Percentiles rank a stretch among this genome's conserved stretches.
Conservation (phyloP, 2,329 filamentous ascomycete species). For the Tolypocladium nubicola region DNA sequence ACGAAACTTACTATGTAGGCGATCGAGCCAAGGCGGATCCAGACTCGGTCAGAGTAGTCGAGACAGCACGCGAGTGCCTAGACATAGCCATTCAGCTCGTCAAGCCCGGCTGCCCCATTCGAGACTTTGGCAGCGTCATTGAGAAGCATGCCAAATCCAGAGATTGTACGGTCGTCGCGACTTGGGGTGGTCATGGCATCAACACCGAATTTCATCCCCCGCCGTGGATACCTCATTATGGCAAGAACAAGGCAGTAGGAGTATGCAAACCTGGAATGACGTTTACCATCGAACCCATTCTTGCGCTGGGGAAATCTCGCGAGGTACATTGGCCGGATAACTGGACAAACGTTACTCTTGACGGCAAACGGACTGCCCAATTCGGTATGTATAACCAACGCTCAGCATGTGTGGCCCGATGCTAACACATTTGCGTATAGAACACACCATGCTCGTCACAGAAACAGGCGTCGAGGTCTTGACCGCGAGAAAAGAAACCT, state of each 20-base stretch:
- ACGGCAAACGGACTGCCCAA: conserved; percentile 84
- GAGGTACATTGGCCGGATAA: conserved; percentile 98
- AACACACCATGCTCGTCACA: conserved; percentile 77
- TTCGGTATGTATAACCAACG: conserved; percentile 51
- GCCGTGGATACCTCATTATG: conserved; percentile 93
- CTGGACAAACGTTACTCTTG: conserved; percentile 91
- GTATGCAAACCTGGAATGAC: conserved; percentile 94
- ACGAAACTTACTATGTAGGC: conserved; percentile 98
- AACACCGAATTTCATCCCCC: conserved; percentile 89
- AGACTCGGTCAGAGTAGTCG: conserved; percentile 81
- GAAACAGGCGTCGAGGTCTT: conserved; percentile 73
- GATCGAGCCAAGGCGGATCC: conserved; percentile 75
- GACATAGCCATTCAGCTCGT: conserved; percentile 85
- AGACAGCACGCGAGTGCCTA: conserved; percentile 79
- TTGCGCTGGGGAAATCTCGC: conserved; percentile 78
- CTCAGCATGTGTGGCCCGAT: background rate
- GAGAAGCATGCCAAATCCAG: conserved; percentile 85
- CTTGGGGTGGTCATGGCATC: conserved; percentile 93
- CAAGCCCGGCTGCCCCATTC: conserved; percentile 85
- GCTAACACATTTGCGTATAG: conserved; percentile 29
- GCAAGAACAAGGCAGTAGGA: conserved; percentile 94
- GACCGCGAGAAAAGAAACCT: conserved; percentile 61
- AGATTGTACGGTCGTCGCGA: conserved; percentile 83
- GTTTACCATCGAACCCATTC: conserved; percentile 99
- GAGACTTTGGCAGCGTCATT: conserved; percentile 88